These are phyloP conservation scores for Calocera viscosa DNA, from an alignment of 768 basidiomycete genomes.

Conservation along the genomic window DNA sequence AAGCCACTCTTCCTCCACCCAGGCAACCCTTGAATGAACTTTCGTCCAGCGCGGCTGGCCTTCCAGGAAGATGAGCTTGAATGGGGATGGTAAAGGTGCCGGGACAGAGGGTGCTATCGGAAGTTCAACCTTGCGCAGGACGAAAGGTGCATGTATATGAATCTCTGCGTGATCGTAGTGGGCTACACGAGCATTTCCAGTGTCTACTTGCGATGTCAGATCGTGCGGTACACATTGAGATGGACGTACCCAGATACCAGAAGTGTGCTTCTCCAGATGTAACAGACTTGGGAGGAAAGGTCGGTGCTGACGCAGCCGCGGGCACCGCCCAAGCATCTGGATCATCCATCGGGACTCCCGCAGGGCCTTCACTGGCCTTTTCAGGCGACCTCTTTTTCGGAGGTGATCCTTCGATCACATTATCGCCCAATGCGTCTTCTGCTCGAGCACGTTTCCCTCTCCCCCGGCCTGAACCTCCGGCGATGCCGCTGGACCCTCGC, in stretches of 20 bases:
- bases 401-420: background rate
- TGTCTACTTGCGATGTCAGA: background rate
- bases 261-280: background rate
- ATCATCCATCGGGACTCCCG: background rate
- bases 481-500: background rate
- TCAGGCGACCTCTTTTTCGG: background rate
- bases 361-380: background rate
- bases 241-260: background rate
- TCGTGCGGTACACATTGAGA: background rate
- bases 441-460: background rate
- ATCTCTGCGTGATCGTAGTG: background rate
- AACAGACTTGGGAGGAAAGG: background rate
- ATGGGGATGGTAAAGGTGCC: background rate
- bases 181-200: background rate
- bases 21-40: background rate
- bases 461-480: background rate
- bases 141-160: background rate
- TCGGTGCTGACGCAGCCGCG: background rate
- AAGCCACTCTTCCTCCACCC: background rate
- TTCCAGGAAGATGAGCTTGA: background rate
- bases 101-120: background rate
- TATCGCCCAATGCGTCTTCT: background rate
- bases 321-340: background rate
- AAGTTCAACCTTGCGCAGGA: constrained; percentile 3
- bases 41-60: constrained; percentile 1